Percentiles rank a stretch among this genome's conserved stretches.
phyloP scores from a whole-genome alignment of 192 early-diverging fungal species.

The Gryganskiella cystojenkinii region DNA sequence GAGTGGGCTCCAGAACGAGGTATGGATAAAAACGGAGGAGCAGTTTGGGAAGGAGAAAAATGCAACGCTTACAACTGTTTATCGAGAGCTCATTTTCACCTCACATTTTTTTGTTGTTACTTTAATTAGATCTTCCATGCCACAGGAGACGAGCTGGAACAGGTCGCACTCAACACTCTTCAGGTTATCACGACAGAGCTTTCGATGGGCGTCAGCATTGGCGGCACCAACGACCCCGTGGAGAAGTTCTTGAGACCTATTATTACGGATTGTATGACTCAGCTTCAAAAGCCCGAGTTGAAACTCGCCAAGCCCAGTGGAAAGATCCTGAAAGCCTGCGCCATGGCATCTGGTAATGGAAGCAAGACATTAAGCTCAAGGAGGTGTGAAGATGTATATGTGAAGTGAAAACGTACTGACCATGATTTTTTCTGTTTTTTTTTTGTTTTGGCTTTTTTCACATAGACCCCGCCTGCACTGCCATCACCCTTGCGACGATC shows the following conservation, averaged over 20 bases:
- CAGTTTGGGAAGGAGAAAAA: background rate
- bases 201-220: conserved; percentile 60
- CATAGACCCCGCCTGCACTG: conserved; percentile 70
- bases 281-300: conserved; percentile 70
- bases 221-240: conserved; percentile 56
- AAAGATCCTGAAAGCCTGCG: conserved; percentile 69
- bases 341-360: conserved; percentile 66
- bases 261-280: conserved; percentile 66
- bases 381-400: too few species aligned
- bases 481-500: conserved; percentile 67
- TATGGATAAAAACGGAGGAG: conserved; percentile 18
- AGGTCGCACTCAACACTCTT: conserved; percentile 72
- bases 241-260: conserved; percentile 62
- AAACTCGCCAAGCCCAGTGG: conserved; percentile 77
- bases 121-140: conserved; percentile 78
- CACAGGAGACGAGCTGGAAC: conserved; percentile 73
- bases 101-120: too few species aligned
- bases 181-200: conserved; percentile 72
- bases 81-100: too few species aligned
- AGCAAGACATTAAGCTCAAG: background rate
- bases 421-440: background rate
- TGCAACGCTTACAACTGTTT: too few species aligned
- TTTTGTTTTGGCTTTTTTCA: background rate
- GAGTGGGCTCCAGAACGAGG: conserved; percentile 78
- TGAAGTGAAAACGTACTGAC: too few species aligned